Conservation (phyloP, 441 rosid species). For the Viola pubescens region DNA sequence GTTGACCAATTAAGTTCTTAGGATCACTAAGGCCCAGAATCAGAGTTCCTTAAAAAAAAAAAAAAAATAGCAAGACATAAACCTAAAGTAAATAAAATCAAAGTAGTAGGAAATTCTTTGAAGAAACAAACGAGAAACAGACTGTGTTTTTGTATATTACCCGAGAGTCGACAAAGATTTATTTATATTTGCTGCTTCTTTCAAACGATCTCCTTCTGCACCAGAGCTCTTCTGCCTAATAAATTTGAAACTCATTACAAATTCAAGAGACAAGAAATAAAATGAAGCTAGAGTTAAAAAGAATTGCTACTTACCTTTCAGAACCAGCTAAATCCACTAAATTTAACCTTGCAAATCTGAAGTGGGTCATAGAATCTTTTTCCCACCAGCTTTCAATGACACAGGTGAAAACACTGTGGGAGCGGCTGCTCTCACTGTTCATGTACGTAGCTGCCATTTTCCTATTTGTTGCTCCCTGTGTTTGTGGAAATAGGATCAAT, state of each 20-base stretch:
- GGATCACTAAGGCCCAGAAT: neutral
- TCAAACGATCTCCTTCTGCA: conserved; percentile 95
- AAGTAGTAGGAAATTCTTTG: conserved; percentile 3
- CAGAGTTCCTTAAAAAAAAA: neutral
- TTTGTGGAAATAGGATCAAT: conserved; percentile 16
- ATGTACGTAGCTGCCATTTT: conserved; percentile 85
- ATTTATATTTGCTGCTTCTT: conserved; percentile 96
- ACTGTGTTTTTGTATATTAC: conserved; percentile 34
- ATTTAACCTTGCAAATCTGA: conserved; percentile 87
- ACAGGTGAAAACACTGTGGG: conserved; percentile 95
- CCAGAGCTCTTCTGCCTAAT: conserved; percentile 94
- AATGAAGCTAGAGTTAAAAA: neutral
- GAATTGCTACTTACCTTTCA: conserved; percentile 56
- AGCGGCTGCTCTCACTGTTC: conserved; percentile 97
- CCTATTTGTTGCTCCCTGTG: conserved; percentile 81
- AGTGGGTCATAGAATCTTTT: conserved; percentile 72
- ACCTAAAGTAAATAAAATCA: neutral
- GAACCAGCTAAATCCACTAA: conserved; percentile 97
- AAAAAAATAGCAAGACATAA: neutral
- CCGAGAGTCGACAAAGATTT: conserved; percentile 92
- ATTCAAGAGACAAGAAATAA: neutral
- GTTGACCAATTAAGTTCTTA: neutral
- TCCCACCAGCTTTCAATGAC: conserved; percentile 89
- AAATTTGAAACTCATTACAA: conserved; percentile 17
- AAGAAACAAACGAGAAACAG: conserved; percentile 9